phyloP scores from a whole-genome alignment of 352 stramenopile genomes.

The Phytopythium delawarense region DNA sequence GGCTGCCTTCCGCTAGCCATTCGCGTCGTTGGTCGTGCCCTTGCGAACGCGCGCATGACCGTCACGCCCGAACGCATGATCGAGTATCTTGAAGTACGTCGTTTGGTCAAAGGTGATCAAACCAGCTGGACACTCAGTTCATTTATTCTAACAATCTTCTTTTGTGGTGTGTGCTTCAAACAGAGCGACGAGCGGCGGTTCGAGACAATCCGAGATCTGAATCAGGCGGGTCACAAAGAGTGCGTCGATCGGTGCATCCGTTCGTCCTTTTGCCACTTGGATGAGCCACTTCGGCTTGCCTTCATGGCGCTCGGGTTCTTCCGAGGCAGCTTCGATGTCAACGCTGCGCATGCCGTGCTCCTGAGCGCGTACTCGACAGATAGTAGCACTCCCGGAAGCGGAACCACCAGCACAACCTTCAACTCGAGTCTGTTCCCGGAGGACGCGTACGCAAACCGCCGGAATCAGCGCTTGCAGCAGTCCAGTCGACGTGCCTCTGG shows the following conservation, averaged over 20 bases:
- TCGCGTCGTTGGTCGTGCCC: conserved; percentile 65
- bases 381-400: conserved; percentile 7
- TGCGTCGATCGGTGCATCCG: conserved; percentile 78
- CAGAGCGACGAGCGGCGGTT: conserved; percentile 65
- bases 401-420: conserved; percentile 9
- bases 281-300: conserved; percentile 59
- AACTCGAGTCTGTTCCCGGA: conserved; percentile 41
- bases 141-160: neutral
- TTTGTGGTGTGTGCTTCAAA: neutral
- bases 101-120: neutral
- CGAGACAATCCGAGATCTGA: conserved; percentile 69
- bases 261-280: conserved; percentile 76
- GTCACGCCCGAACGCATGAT: conserved; percentile 80
- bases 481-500: conserved; percentile 11
- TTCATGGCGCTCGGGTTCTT: conserved; percentile 86
- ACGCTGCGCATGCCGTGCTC: conserved; percentile 64
- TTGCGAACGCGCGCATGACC: conserved; percentile 71
- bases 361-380: conserved; percentile 34
- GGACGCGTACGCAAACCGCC: conserved; percentile 41
- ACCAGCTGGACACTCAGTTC: neutral
- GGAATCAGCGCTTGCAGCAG: conserved; percentile 1
- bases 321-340: conserved; percentile 67
- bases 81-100: conserved; percentile 61
- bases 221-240: conserved; percentile 73
- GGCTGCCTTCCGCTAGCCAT: conserved; percentile 80